Conservation (phyloP, 192 early-diverging fungal species). For the Gaertneriomyces semiglobifer region DNA sequence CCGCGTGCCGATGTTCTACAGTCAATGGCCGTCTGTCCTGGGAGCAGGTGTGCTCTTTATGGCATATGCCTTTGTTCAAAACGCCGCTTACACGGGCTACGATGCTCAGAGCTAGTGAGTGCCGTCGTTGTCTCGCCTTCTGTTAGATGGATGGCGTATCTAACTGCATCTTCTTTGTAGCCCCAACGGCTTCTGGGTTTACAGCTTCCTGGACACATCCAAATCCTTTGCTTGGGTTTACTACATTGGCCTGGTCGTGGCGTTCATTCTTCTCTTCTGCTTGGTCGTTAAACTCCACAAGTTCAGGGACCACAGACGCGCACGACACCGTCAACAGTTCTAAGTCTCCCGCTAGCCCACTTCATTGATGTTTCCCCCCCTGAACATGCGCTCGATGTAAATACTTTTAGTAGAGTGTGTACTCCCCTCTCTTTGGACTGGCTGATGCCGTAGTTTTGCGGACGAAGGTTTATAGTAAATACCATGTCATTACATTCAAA, state of each 20-base stretch:
- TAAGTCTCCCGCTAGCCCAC: too few relatives aligned
- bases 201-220: constrained; percentile 36
- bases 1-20: constrained; percentile 29
- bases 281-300: constrained; percentile 19
- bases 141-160: neutral
- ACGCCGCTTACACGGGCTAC: constrained; percentile 18
- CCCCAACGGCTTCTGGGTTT: constrained; percentile 35
- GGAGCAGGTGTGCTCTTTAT: constrained; percentile 23
- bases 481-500: too few relatives aligned
- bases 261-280: constrained; percentile 19
- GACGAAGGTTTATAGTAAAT: too few relatives aligned
- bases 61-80: constrained; percentile 27
- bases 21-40: constrained; percentile 22
- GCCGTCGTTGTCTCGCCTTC: neutral
- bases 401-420: too few relatives aligned
- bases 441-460: too few relatives aligned
- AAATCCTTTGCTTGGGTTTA: constrained; percentile 19
- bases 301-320: constrained; percentile 12
- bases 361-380: too few relatives aligned
- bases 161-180: neutral
- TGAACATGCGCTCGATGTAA: too few relatives aligned
- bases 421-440: too few relatives aligned
- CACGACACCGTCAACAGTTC: neutral
- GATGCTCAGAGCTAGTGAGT: constrained; percentile 19
- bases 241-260: constrained; percentile 26